Base-by-base conservation (phyloP, 495 filamentous ascomycete genomes). In the Letharia columbiana region DNA sequence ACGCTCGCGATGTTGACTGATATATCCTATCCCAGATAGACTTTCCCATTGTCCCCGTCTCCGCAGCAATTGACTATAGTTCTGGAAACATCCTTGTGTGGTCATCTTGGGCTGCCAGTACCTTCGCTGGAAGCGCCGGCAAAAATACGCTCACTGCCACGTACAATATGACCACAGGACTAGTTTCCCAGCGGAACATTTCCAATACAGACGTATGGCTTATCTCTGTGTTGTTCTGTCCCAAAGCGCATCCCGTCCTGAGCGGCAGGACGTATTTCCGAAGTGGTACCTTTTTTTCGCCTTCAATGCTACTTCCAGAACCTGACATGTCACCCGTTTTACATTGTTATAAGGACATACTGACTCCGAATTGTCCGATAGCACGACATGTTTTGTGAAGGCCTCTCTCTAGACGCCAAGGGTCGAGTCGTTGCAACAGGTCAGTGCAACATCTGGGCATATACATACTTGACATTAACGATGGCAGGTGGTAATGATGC, bases 341-440 rank as follows among this genome's bases (percentile, higher is more conserved):
- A 12, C 52, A 56, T 17, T 35, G 11, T 12, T 1, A 17, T 11
- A 2, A 2, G 7, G 12, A n/a, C 35, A 17, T 20, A 18, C 52
- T 56, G 52, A 56, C 52, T 56, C 28, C 12, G 3, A 17, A 56
- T 35, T 56, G 28, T 33, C 52, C 12, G 17, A 35, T 56, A 56
- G 52, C 82, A 84, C 58, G 81, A 84, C 67, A 87, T 88, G 83
- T 88, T 87, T 69, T 87, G 85, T 70, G 84, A 85, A 8, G 84
- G 85, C 1, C 82, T 83, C 39, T 81, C 80, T 5, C 68, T 81
- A 13, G 79, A 82, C 66, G 69, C 74, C 33, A 73, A 77, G 28
- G 85, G 85, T 20, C 75, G 72, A n/a, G 74, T 84, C 28, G 66
- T 85, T 33, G 79, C 87, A 31, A 81, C 79, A 7, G 85, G 85